A percentile compares a stretch with the other conserved stretches of the same genome.
Conservation (phyloP, 2,329 filamentous ascomycete species). For the Aspergillus aculeatinus region DNA sequence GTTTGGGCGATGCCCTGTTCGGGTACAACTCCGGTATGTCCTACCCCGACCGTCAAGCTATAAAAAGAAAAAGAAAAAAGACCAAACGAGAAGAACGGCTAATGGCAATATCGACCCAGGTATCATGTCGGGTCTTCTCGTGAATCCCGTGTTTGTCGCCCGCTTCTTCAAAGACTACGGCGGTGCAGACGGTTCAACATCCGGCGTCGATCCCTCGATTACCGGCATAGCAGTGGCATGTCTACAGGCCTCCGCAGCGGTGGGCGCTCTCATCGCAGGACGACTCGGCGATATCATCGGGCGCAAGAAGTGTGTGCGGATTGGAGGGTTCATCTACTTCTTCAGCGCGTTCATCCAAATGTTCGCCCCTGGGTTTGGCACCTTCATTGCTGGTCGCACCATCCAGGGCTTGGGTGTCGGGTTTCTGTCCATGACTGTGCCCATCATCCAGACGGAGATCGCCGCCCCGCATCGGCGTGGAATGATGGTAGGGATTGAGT, state of each 20-base stretch:
- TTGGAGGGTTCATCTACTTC: constrained; percentile 41
- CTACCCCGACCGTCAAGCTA: no score
- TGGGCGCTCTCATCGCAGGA: constrained; percentile 36
- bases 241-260: constrained; percentile 37
- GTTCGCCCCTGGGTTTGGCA: constrained; percentile 36
- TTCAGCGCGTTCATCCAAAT: constrained; percentile 40
- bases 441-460: constrained; percentile 41
- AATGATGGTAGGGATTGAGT: constrained; percentile 43
- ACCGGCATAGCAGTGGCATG: constrained; percentile 41
- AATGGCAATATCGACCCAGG: constrained; percentile 20
- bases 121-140: constrained; percentile 43
- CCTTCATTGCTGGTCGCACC: constrained; percentile 36
- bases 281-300: constrained; percentile 39
- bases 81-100: neutral
- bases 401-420: constrained; percentile 39
- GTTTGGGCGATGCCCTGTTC: constrained; percentile 43
- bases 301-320: constrained; percentile 37
- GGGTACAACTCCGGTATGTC: constrained; percentile 43
- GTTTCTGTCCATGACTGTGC: constrained; percentile 38
- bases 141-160: constrained; percentile 42
- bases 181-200: constrained; percentile 33
- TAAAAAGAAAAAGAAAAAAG: no score
- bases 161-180: constrained; percentile 42
- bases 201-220: constrained; percentile 36
- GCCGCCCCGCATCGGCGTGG: constrained; percentile 38